Evolutionary conservation across 371 early-diverging fungal genomes (phyloP), one percentile per base, ranked within the genome.

Genomic region (Apophysomyces elegans): DNA sequence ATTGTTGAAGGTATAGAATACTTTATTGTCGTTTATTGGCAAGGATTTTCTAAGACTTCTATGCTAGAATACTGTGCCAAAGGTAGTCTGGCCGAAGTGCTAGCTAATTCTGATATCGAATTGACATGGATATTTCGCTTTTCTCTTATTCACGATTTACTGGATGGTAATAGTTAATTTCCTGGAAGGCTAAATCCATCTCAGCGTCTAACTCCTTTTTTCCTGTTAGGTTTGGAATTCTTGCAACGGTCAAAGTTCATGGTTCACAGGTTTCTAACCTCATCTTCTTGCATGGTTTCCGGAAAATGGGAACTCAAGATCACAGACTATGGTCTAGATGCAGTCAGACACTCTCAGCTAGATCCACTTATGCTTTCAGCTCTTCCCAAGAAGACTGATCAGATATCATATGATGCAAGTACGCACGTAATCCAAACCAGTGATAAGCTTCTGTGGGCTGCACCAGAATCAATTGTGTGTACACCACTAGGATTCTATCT

Each of bases 231-330:
- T 37, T 80, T 82, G 81, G 75, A 74, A 39, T 84, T 84, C 58
- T 70, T 84, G 26, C 83, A 84, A 62, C 73, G 76, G 62, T 82
- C 83, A 26, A 84, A 81, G 57, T 76, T 84, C 56, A 65, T 56
- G 13, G 65, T 74, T 37, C 84, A 84, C 44, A 81, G 84, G 8
- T 75, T 69, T 38, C 63, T 84, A 41, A 81, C 83, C 1, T 80
- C 83, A 26, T 63, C 65, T 61, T 77, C 73, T 36, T 84, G 84
- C 46, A 62, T 82, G 70, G 73, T 84, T 37, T 76, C 84, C 6
- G 79, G 79, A 0, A 67, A 78, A 12, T 84, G 83, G 84, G 84
- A 84, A 37, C 70, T 84, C 6, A 84, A 82, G 65, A 79, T 84
- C 37, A 63, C 81, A 1, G 83, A 79, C n/a, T 84, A 82, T 68